Conservation (phyloP, 768 basidiomycete genomes). For the Tephrocybe sp. region DNA sequence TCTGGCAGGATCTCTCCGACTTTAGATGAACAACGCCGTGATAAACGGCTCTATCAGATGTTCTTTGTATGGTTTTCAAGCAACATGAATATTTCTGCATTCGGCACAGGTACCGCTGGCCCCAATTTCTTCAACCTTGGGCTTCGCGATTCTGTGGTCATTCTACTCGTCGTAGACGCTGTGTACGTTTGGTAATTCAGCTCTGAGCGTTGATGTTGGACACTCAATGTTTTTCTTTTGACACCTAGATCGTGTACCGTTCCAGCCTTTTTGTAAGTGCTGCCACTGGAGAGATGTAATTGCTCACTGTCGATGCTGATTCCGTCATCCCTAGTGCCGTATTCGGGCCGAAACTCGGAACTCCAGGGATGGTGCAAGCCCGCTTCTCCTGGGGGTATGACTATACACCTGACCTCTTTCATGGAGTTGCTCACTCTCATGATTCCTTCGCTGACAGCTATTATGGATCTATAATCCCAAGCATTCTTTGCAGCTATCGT, state of each 20-base stretch:
- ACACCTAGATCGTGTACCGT: constrained; percentile 37
- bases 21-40: constrained; percentile 44
- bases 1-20: constrained; percentile 52
- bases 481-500: constrained; percentile 57
- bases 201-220: not conserved
- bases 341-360: constrained; percentile 79
- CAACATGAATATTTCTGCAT: constrained; percentile 65
- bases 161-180: constrained; percentile 39
- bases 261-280: constrained; percentile 58
- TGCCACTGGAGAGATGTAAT: no score
- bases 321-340: constrained; percentile 35
- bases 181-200: constrained; percentile 40
- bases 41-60: constrained; percentile 59
- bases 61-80: constrained; percentile 75
- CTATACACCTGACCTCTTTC: constrained; percentile 2
- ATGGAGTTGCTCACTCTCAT: not conserved
- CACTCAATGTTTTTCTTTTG: not conserved
- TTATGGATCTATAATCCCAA: constrained; percentile 51
- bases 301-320: not conserved
- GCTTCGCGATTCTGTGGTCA: constrained; percentile 48
- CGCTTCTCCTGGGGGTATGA: constrained; percentile 30
- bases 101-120: constrained; percentile 59
- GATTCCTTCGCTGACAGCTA: constrained; percentile 34
- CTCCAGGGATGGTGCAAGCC: constrained; percentile 76
- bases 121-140: constrained; percentile 56